A percentile compares a stretch with the other conserved stretches of the same genome.
These are phyloP conservation scores for Fennellomyces sp. DNA, from an alignment of 371 early-diverging fungal species.

Conservation along the genomic window DNA sequence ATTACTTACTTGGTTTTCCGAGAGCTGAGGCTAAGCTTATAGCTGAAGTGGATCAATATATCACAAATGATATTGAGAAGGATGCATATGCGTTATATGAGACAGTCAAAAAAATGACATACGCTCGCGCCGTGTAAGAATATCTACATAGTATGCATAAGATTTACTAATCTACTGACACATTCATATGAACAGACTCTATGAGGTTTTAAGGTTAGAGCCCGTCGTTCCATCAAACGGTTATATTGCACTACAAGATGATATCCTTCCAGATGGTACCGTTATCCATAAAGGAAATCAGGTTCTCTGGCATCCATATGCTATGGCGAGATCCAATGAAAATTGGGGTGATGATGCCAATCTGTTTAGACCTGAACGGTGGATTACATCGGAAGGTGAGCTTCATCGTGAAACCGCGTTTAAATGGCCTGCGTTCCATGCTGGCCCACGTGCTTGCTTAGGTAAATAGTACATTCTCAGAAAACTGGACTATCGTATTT, in stretches of 20 bases:
- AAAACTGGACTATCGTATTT: not conserved
- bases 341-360: slow-evolving; percentile 66
- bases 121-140: slow-evolving; percentile 61
- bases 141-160: too few species aligned
- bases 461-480: not conserved
- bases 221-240: slow-evolving; percentile 73
- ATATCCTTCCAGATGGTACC: slow-evolving; percentile 72
- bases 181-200: too few species aligned
- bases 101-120: slow-evolving; percentile 50
- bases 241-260: slow-evolving; percentile 67
- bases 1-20: slow-evolving; percentile 50
- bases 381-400: too few species aligned
- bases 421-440: too few species aligned
- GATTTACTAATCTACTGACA: too few species aligned
- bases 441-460: slow-evolving; percentile 42
- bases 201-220: slow-evolving; percentile 72
- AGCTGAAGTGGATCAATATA: slow-evolving; percentile 53
- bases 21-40: slow-evolving; percentile 55
- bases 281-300: slow-evolving; percentile 55
- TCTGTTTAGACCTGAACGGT: too few species aligned
- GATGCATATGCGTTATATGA: slow-evolving; percentile 44
- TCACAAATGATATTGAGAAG: slow-evolving; percentile 36
- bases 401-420: too few species aligned
- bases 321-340: slow-evolving; percentile 47
- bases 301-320: slow-evolving; percentile 52